These are phyloP conservation scores for Xylariaceae sp. DNA, from an alignment of 2,329 filamentous ascomycete species.

Conservation along the genomic window DNA sequence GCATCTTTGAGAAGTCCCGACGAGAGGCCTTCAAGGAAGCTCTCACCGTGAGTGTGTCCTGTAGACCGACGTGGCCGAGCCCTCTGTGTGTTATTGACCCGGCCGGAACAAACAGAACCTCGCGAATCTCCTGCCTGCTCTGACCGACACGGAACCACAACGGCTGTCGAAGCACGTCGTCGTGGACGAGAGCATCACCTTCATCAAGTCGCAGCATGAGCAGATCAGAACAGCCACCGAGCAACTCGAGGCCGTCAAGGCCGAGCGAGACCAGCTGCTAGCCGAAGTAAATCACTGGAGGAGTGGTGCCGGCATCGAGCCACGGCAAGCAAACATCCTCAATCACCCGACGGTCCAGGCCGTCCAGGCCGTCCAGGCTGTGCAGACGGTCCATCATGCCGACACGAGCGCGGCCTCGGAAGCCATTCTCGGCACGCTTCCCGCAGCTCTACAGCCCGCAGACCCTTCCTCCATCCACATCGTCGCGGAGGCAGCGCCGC, in stretches of 20 bases:
- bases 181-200: conserved; percentile 34
- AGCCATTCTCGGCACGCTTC: conserved; percentile 6
- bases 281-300: conserved; percentile 25
- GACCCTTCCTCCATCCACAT: conserved; percentile 10
- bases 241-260: conserved; percentile 15
- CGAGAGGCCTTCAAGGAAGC: conserved; percentile 39
- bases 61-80: not conserved
- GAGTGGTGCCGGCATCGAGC: conserved; percentile 20
- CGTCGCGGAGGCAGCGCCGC: conserved; percentile 8
- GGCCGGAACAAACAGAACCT: conserved; percentile 29
- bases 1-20: conserved; percentile 37
- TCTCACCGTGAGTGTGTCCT: conserved; percentile 30
- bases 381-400: not conserved
- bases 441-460: conserved; percentile 7
- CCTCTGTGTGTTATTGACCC: conserved; percentile 8
- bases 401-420: conserved; percentile 6
- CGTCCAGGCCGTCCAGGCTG: too few species aligned
- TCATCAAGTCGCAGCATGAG: conserved; percentile 27
- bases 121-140: conserved; percentile 33
- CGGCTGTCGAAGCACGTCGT: conserved; percentile 39
- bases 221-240: conserved; percentile 17
- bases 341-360: not conserved
- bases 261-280: conserved; percentile 23
- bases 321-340: conserved; percentile 15
- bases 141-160: conserved; percentile 32